phyloP scores from a whole-genome alignment of 1,284 basidiomycete species.

The Cronartium quercuum region DNA sequence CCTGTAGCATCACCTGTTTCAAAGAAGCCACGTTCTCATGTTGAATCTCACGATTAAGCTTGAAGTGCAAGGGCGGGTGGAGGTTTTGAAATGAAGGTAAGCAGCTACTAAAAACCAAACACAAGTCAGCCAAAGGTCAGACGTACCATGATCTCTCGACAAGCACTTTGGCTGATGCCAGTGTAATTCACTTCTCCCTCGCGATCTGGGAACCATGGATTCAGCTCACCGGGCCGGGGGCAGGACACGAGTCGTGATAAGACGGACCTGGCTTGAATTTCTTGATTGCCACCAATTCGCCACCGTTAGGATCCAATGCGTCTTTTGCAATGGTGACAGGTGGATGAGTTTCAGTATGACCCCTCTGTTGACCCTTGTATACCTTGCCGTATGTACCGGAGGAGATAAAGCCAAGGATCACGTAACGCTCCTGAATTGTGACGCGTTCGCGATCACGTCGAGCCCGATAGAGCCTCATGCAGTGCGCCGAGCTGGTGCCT shows the following conservation, averaged over 20 bases:
- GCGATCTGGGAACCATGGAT: background rate
- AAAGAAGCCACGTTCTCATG: constrained; percentile 89
- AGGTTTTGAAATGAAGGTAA: background rate
- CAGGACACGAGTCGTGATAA: background rate
- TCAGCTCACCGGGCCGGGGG: background rate
- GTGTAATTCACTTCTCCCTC: constrained; percentile 64
- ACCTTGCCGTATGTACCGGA: constrained; percentile 97
- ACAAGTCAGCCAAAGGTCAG: background rate
- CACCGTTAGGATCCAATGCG: constrained; percentile 47
- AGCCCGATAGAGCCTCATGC: constrained; percentile 14
- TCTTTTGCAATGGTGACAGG: constrained; percentile 45
- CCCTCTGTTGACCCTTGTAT: constrained; percentile 64
- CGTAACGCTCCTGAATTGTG: constrained; percentile 55
- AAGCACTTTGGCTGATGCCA: constrained; percentile 94
- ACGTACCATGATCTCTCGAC: constrained; percentile 86
- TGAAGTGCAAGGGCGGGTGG: background rate
- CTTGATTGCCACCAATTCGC: constrained; percentile 84
- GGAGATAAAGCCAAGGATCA: constrained; percentile 92
- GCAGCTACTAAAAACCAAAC: background rate
- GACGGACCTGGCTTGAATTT: constrained; percentile 78
- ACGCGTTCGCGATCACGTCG: background rate
- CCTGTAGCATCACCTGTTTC: constrained; percentile 90
- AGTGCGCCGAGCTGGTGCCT: background rate
- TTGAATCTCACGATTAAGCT: constrained; percentile 88
- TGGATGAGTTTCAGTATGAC: constrained; percentile 42